Percentiles rank a stretch among this genome's conserved stretches.
Conservation (phyloP, 495 filamentous ascomycete genomes). For the Hypoxylon lienhwacheense region DNA sequence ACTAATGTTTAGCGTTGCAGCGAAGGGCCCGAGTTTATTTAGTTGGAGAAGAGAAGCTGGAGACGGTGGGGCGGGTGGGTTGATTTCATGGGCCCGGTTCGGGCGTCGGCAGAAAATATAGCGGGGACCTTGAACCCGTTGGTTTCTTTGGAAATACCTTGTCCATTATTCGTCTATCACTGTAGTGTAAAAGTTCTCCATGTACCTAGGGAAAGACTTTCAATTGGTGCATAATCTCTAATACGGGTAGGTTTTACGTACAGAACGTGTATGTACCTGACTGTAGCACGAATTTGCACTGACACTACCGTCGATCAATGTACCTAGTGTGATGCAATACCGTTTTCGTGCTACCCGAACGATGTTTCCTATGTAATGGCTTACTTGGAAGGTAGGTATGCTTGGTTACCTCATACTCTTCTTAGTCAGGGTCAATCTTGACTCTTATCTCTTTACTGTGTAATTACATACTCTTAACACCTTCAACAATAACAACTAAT, state of each 20-base stretch:
- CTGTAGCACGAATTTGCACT: too few species aligned
- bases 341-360: not conserved
- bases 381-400: too few species aligned
- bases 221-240: constrained; percentile 1
- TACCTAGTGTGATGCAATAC: not conserved
- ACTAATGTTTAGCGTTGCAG: constrained; percentile 22
- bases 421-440: not conserved
- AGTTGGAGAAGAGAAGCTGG: constrained; percentile 31
- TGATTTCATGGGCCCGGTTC: constrained; percentile 9
- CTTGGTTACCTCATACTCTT: not conserved
- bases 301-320: not conserved
- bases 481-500: not conserved
- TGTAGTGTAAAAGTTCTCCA: constrained; percentile 7
- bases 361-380: too few species aligned
- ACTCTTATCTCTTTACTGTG: not conserved
- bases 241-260: not conserved
- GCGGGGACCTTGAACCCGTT: constrained; percentile 12
- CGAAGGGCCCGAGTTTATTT: constrained; percentile 13
- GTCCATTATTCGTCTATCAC: constrained; percentile 22
- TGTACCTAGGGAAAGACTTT: not conserved
- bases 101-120: constrained; percentile 35
- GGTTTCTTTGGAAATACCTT: constrained; percentile 33
- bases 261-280: too few species aligned
- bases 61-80: constrained; percentile 16
- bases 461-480: not conserved